Conservation (phyloP, 495 filamentous ascomycete species). For the Penicillium atrosanguineum region DNA sequence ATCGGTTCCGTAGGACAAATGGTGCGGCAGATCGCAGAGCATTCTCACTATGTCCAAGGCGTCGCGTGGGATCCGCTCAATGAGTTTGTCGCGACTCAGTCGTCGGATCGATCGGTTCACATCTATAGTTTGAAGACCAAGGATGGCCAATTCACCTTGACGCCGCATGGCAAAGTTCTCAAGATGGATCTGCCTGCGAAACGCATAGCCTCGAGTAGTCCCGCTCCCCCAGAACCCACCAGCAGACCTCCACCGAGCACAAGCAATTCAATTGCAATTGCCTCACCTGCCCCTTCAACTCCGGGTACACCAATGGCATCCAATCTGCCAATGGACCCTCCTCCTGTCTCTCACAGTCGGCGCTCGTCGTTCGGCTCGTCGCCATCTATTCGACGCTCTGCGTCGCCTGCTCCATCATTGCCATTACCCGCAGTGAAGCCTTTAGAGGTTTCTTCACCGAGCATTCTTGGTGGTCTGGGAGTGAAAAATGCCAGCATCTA, state of each 20-base stretch:
- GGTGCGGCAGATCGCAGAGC: slow-evolving; percentile 95
- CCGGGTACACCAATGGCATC: slow-evolving; percentile 92
- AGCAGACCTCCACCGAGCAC: slow-evolving; percentile 55
- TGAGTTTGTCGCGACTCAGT: slow-evolving; percentile 97
- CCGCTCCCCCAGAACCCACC: slow-evolving; percentile 78
- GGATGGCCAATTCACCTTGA: slow-evolving; percentile 91
- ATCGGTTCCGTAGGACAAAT: slow-evolving; percentile 62
- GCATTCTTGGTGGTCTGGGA: slow-evolving; percentile 55
- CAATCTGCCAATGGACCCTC: slow-evolving; percentile 95
- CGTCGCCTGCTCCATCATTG: slow-evolving; percentile 91
- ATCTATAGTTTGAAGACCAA: slow-evolving; percentile 96
- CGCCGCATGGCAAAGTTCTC: slow-evolving; percentile 66
- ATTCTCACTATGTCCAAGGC: slow-evolving; percentile 98
- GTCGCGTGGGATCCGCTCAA: slow-evolving; percentile 98
- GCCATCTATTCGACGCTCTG: slow-evolving; percentile 78
- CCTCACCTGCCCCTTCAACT: slow-evolving; percentile 84
- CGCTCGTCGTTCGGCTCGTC: slow-evolving; percentile 94
- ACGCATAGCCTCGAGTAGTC: slow-evolving; percentile 87
- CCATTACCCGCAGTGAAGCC: slow-evolving; percentile 97
- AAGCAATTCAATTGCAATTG: slow-evolving; percentile 58
- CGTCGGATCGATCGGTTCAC: slow-evolving; percentile 95
- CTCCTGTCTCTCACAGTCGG: slow-evolving; percentile 84
- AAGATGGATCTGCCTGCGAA: slow-evolving; percentile 91
- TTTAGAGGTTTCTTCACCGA: slow-evolving; percentile 79
- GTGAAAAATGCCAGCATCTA: slow-evolving; percentile 87